Base-by-base conservation (phyloP, 768 basidiomycete species). In the Trichaptum fuscoviolaceum region DNA sequence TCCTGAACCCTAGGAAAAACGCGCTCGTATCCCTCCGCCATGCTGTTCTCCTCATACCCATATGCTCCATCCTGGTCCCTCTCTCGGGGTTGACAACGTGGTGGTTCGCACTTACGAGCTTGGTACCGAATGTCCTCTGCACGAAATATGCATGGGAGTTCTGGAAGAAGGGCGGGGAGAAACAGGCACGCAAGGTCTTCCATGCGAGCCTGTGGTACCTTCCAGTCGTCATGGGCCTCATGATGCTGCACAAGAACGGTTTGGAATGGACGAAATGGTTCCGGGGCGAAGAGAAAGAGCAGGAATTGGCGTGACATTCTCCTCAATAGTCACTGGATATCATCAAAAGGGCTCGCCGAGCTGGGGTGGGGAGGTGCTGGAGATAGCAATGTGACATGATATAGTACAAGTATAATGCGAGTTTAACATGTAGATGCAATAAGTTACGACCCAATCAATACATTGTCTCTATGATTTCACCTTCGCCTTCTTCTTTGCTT, bases 241-340 rank as follows among this genome's bases (percentile, higher is more conserved):
- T 96, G 92, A 95, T 99, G 93, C 80, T 91, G 65, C 95, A 96
- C 77, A 98, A 98, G 79, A 87, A 89, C 71, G 91, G 91, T 0
- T 80, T 91, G 70, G 87, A 90, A 69, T 95, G 92, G 93, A 70
- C 81, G 26, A 78, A 84, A 59, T 90, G 88, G 88, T 35, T 87
- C 12, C 59, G 9, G 15, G 59, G 59, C 30, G 59, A 61, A 61
- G 59, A 34, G 30, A 34, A 52, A 52, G 20, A 52, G 10, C 42
- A 52, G 20, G 15, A 52, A 52, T 12, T 15, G 20, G 3, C 3
- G 42, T 52, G 42, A 52, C 42, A 30, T 30, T 8, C 8, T 30
- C 30, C 30, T 30, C 8, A 2, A 30, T 3, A 30, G 30, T 30
- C 8, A 3, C 30, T 3, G 8, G 30, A 8, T 3, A 30, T 8